These are phyloP conservation scores for Wilcoxina mikolae DNA, from an alignment of 495 filamentous ascomycete genomes.

Conservation along the genomic window DNA sequence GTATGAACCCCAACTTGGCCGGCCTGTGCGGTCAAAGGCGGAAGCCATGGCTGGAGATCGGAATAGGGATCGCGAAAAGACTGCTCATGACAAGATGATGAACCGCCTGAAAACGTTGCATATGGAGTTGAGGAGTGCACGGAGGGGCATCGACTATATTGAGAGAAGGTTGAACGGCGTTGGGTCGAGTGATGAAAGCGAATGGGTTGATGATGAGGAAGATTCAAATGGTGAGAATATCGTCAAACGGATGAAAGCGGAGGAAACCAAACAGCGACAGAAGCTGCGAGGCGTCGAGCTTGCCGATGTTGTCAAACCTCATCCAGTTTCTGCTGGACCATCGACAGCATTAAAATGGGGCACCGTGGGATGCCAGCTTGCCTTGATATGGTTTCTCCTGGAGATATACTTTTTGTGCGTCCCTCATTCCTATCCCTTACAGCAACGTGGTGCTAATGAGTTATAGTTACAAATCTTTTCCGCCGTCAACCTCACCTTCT, in stretches of 20 bases:
- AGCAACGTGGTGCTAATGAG: not conserved
- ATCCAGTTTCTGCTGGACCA: not conserved
- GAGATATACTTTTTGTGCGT: conserved; percentile 23
- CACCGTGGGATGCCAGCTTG: conserved; percentile 9
- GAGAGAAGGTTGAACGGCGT: conserved; percentile 19
- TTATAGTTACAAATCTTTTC: conserved; percentile 8
- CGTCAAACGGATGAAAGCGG: conserved; percentile 11
- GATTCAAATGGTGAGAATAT: conserved; percentile 10
- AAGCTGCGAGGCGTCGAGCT: conserved; percentile 3
- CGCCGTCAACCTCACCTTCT: conserved; percentile 1
- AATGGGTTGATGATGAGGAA: conserved; percentile 16
- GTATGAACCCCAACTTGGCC: conserved; percentile 7
- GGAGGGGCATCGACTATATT: conserved; percentile 22
- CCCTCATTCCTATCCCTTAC: not conserved
- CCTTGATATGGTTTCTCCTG: conserved; percentile 18
- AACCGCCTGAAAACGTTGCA: conserved; percentile 24
- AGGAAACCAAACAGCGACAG: conserved; percentile 15
- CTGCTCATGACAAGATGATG: conserved; percentile 23
- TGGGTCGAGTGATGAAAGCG: conserved; percentile 14
- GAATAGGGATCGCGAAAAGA: conserved; percentile 15
- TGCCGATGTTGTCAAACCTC: not conserved
- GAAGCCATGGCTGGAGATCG: conserved; percentile 19
- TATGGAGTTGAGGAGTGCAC: conserved; percentile 21
- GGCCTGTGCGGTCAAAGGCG: conserved; percentile 12
- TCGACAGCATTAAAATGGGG: conserved; percentile 4